A percentile compares a stretch with the other conserved stretches of the same genome.
Evolutionary conservation across 2,329 filamentous ascomycete species (phyloP).

Genomic region (Talaromyces sp.): DNA sequence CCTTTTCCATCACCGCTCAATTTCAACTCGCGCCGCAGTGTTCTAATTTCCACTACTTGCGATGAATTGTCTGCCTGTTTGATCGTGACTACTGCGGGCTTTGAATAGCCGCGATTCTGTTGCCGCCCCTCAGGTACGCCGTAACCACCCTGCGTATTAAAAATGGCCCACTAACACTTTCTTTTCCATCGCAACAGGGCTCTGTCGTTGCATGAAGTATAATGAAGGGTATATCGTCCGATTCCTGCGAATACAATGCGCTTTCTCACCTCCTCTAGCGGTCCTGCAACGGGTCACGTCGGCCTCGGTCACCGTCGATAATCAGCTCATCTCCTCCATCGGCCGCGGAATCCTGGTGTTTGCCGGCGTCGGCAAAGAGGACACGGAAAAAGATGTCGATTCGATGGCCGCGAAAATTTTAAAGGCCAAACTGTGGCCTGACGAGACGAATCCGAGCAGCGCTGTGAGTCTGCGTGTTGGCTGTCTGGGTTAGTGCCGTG

Average conservation of each 20-base stretch:
- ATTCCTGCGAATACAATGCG: not conserved
- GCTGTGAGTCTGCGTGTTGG: not conserved
- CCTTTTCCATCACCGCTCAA: not conserved
- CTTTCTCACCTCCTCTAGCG: conserved; percentile 4
- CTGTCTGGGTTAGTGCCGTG: not conserved
- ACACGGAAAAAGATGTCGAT: conserved; percentile 84
- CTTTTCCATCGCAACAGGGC: not conserved
- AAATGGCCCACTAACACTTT: not conserved
- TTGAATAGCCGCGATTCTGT: not conserved
- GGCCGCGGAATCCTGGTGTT: conserved; percentile 86
- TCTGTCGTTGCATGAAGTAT: not conserved
- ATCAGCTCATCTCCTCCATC: conserved; percentile 83
- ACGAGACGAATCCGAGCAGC: conserved; percentile 55
- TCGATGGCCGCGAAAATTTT: conserved; percentile 77
- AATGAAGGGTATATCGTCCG: conserved; percentile 11
- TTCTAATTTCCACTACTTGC: not conserved
- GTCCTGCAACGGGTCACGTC: conserved; percentile 76
- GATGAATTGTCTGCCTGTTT: not conserved
- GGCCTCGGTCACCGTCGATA: conserved; percentile 91
- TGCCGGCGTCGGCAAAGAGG: conserved; percentile 83
- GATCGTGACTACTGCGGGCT: not conserved
- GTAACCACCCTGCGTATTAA: not conserved
- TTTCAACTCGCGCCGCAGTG: not conserved
- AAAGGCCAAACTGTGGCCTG: conserved; percentile 89
- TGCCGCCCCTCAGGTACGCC: not conserved